phyloP scores from a whole-genome alignment of 768 basidiomycete species.

The Trametes villosa region DNA sequence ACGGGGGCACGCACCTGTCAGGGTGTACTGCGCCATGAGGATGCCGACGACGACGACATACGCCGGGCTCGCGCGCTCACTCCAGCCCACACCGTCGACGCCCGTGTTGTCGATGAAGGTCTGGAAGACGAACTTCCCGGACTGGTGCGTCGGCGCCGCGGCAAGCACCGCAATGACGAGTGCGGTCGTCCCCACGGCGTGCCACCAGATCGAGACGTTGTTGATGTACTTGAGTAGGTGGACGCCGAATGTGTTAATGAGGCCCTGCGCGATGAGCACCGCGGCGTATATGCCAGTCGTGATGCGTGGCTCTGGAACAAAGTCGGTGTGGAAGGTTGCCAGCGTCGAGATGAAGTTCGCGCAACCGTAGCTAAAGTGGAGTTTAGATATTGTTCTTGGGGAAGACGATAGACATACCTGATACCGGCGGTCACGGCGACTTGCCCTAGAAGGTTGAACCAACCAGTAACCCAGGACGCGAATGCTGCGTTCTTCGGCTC shows the following conservation, averaged over 20 bases:
- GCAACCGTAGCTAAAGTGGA: conserved; percentile 54
- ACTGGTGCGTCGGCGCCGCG: conserved; percentile 72
- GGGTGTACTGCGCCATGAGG: conserved; percentile 76
- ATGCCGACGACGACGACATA: conserved; percentile 77
- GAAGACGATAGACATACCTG: conserved; percentile 22
- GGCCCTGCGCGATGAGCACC: conserved; percentile 66
- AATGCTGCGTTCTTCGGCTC: conserved; percentile 59
- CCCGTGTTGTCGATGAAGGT: conserved; percentile 76
- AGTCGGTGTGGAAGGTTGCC: conserved; percentile 61
- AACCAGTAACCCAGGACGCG: conserved; percentile 76
- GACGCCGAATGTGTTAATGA: conserved; percentile 79
- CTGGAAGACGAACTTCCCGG: conserved; percentile 68
- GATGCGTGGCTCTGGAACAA: conserved; percentile 58
- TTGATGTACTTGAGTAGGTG: conserved; percentile 67
- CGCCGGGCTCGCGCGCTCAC: conserved; percentile 63
- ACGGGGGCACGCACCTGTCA: conserved; percentile 53
- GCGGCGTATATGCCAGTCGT: conserved; percentile 74
- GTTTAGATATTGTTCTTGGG: not conserved
- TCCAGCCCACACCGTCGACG: conserved; percentile 57
- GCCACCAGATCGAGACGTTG: conserved; percentile 76
- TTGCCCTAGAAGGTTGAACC: conserved; percentile 77
- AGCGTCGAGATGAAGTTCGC: conserved; percentile 71
- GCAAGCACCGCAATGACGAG: conserved; percentile 71
- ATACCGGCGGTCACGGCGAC: conserved; percentile 81
- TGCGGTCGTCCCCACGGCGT: conserved; percentile 69